Conservation (phyloP, 371 early-diverging fungal species). For the Mortierella sp. region DNA sequence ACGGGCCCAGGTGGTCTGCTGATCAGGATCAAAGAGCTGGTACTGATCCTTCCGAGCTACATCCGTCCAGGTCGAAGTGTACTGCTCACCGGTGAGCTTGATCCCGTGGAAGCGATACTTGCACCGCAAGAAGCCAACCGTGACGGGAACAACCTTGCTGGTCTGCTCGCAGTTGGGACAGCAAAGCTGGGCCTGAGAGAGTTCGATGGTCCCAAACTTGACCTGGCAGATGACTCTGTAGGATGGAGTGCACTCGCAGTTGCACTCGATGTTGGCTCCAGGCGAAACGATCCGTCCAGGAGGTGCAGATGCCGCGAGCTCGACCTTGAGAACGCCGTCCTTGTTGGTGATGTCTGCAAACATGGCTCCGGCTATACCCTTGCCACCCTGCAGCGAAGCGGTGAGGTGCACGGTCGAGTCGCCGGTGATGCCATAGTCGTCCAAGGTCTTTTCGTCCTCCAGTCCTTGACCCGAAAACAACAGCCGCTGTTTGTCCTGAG, state of each 20-base stretch:
- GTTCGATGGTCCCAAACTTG: constrained; percentile 1
- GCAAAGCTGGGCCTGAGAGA: neutral
- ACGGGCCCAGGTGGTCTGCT: constrained; percentile 19
- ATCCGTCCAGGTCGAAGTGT: constrained; percentile 11
- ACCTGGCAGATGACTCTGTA: neutral
- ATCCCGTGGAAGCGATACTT: constrained; percentile 29
- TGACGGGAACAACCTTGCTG: neutral
- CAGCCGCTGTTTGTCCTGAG: neutral
- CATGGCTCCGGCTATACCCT: too few relatives aligned
- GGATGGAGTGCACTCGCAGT: constrained; percentile 6
- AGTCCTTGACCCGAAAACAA: neutral
- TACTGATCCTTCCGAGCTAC: neutral
- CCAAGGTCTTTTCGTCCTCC: neutral
- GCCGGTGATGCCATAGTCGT: neutral
- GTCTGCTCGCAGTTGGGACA: constrained; percentile 1
- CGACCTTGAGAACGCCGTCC: neutral
- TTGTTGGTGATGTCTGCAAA: neutral
- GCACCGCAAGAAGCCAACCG: constrained; percentile 21
- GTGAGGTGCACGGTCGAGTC: too few relatives aligned
- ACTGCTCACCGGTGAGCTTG: constrained; percentile 12
- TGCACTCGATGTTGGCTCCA: constrained; percentile 16
- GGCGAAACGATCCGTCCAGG: neutral
- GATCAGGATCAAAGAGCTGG: constrained; percentile 5
- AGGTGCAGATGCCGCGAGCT: neutral
- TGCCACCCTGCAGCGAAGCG: too few relatives aligned